Percentiles rank a stretch among this genome's conserved stretches.
Conservation (phyloP, 2,329 filamentous ascomycete species). For the Neofusicoccum laricinum region DNA sequence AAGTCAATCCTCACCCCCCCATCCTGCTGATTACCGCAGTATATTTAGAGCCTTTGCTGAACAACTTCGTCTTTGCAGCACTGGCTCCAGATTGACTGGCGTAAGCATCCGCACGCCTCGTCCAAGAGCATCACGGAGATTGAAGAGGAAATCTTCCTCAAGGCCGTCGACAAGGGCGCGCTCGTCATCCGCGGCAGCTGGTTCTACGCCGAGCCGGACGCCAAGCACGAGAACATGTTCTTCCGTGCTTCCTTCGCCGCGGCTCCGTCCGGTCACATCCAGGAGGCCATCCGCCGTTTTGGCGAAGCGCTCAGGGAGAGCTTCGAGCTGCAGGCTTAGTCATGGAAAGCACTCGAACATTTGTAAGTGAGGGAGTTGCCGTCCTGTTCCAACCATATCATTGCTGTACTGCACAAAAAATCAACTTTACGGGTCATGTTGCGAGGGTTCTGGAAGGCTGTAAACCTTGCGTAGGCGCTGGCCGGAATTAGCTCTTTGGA, state of each 20-base stretch:
- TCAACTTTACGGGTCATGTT: background rate
- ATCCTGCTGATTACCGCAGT: background rate
- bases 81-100: slow-evolving; percentile 70
- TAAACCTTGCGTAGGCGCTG: background rate
- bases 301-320: slow-evolving; percentile 67
- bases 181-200: slow-evolving; percentile 83
- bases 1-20: slow-evolving; percentile 40
- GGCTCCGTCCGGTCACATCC: slow-evolving; percentile 55
- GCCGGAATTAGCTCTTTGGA: background rate
- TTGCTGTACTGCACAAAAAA: background rate
- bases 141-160: slow-evolving; percentile 83
- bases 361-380: too few relatives aligned
- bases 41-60: background rate
- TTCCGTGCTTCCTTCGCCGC: slow-evolving; percentile 90
- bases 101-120: slow-evolving; percentile 60
- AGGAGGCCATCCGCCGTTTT: slow-evolving; percentile 59
- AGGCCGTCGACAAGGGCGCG: slow-evolving; percentile 71
- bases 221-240: slow-evolving; percentile 64
- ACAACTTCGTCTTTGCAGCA: slow-evolving; percentile 44
- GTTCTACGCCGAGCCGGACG: slow-evolving; percentile 76
- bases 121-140: slow-evolving; percentile 57
- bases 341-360: too few relatives aligned
- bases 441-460: background rate
- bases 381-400: too few relatives aligned
- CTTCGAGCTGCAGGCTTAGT: slow-evolving; percentile 47